Percentiles rank a stretch among this genome's conserved stretches.
Evolutionary conservation across 192 early-diverging fungal genomes (phyloP).

Genomic region (Coemansia sp.): DNA sequence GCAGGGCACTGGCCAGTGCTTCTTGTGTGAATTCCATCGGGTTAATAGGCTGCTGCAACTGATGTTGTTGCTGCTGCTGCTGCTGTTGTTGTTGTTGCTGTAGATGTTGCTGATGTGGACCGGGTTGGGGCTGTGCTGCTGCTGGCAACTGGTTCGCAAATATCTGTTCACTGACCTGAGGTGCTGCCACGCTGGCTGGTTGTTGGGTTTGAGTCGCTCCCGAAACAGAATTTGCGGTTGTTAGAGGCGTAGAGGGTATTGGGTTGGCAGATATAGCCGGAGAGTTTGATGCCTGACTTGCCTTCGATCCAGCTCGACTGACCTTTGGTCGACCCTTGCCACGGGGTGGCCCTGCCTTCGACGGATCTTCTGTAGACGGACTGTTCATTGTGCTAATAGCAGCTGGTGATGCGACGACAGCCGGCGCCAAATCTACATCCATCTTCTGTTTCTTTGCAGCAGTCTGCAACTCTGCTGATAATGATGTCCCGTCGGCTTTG

Average conservation of each 20-base stretch:
- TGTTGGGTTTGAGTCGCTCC: not conserved
- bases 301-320: slow-evolving; percentile 13
- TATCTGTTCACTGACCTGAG: too few relatives aligned
- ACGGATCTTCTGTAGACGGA: slow-evolving; percentile 15
- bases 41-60: not conserved
- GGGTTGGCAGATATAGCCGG: slow-evolving; percentile 30
- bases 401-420: not conserved
- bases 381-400: not conserved
- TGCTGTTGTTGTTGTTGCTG: not conserved
- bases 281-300: slow-evolving; percentile 28
- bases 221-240: not conserved
- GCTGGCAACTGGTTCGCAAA: not conserved
- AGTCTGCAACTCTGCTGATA: not conserved
- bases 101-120: not conserved
- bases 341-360: slow-evolving; percentile 15
- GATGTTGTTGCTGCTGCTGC: not conserved
- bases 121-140: not conserved
- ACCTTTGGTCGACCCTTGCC: slow-evolving; percentile 27
- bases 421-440: slow-evolving; percentile 1
- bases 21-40: not conserved
- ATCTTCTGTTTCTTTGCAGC: slow-evolving; percentile 22
- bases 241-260: slow-evolving; percentile 5
- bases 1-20: not conserved
- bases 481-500: slow-evolving; percentile 12
- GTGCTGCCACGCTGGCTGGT: too few relatives aligned